Base-by-base conservation (phyloP, 2,329 filamentous ascomycete genomes). In the Microcera coccophila region DNA sequence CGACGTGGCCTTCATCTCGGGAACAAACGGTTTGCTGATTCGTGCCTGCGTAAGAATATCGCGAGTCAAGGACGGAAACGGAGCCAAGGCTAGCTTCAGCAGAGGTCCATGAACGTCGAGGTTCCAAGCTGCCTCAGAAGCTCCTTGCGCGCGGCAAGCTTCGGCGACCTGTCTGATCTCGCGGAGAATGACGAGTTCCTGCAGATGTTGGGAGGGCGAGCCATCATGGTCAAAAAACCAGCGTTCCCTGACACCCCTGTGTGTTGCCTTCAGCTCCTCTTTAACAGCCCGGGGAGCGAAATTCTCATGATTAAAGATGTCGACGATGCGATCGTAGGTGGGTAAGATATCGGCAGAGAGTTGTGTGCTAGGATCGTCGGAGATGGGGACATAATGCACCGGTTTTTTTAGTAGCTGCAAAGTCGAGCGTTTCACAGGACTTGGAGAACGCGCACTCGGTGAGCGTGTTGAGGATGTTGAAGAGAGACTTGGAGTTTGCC, bases 11-110 rank as follows among this genome's bases (percentile, higher is more conserved):
- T 43, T 10, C 36, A 39, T 47, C 16, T 40, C 36, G 12, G 44
- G 40, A 10, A 47, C 10, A 20, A 47, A 47, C 11, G 40, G 36
- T 15, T 39, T 43, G 33, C 40, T 42, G 8, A 47, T 43, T 14
- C 20, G 33, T 21, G 44, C 44, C n/a, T 21, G 15, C 8, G 37
- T 40, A 26, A 43, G 21, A 11, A 47, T 17, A 5, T 43, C 32
- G 14, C 40, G 36, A 21, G 4, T 11, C n/a, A 43, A 31, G 11
- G 31, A 38, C 3, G 40, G 3, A 37, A 37, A 46, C 12, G 39
- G 36, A 12, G 39, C 39, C 7, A 46, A 26, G 32, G 39, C 44
- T 18, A 45, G 39, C 21, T 42, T 42, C 14, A 45, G 31, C 24
- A 45, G 21, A 20, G 42, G 42, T 17, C 14, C 42, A 28, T 41